phyloP scores from a whole-genome alignment of 345 rosid genomes.

The Moricandia moricandioides region DNA sequence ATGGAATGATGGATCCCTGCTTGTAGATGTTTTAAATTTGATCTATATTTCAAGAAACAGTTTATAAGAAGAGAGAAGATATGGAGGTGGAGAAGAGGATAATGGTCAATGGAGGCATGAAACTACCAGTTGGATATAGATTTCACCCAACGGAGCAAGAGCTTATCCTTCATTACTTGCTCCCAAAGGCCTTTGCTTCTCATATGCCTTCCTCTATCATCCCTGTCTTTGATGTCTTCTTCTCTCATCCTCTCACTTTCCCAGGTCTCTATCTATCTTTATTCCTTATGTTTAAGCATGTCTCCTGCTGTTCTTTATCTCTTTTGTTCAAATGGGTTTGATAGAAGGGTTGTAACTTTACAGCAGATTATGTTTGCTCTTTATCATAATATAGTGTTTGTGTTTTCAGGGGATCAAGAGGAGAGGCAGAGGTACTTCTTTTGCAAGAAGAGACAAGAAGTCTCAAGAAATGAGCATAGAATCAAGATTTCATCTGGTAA shows the following conservation, averaged over 20 bases:
- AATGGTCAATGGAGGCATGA: conserved; percentile 46
- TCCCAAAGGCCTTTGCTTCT: conserved; percentile 47
- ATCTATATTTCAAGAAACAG: neutral
- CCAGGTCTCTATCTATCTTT: conserved; percentile 53
- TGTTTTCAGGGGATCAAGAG: conserved; percentile 50
- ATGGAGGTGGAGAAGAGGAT: conserved; percentile 44
- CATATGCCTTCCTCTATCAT: conserved; percentile 75
- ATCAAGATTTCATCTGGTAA: conserved; percentile 44
- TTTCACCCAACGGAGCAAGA: conserved; percentile 89
- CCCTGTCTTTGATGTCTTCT: conserved; percentile 70
- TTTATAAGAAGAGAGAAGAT: neutral
- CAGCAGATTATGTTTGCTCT: neutral
- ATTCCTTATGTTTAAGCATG: neutral
- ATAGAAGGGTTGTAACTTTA: conserved; percentile 17
- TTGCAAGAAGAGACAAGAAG: conserved; percentile 34
- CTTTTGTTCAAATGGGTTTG: neutral
- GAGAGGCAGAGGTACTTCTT: conserved; percentile 82
- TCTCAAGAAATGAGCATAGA: conserved; percentile 29
- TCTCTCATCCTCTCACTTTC: conserved; percentile 58
- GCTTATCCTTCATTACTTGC: conserved; percentile 81
- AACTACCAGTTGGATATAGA: conserved; percentile 74
- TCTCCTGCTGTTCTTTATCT: neutral
- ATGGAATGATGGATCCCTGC: conserved; percentile 26
- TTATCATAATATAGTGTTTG: neutral
- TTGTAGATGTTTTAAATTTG: conserved; percentile 7